A percentile compares a stretch with the other conserved stretches of the same genome.
phyloP scores from a whole-genome alignment of 441 rosid species.

The Bocquillonia castaneifolia region DNA sequence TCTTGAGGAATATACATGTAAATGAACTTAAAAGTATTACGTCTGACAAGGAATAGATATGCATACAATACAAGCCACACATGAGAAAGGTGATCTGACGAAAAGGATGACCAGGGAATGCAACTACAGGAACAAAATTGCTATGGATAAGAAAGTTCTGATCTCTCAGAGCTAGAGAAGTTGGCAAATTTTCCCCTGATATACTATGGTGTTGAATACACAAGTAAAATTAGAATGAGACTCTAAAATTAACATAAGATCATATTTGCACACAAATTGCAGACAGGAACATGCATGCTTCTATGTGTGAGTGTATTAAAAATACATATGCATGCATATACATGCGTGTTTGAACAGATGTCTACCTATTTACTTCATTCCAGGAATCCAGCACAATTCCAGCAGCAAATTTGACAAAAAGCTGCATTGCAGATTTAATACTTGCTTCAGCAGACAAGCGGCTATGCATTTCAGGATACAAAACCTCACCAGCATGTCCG shows the following conservation, averaged over 20 bases:
- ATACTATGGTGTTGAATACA: not conserved
- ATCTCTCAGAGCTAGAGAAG: not conserved
- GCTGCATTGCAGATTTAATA: slow-evolving; percentile 87
- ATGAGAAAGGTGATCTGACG: no score
- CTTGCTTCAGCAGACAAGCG: slow-evolving; percentile 82
- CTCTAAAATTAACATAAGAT: not conserved
- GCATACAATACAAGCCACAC: no score
- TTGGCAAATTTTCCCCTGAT: not conserved
- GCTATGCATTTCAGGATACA: slow-evolving; percentile 64
- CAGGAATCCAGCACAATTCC: slow-evolving; percentile 84
- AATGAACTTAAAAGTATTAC: no score
- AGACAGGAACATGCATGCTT: not conserved
- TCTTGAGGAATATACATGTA: no score
- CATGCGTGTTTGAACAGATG: no score
- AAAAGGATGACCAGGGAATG: no score
- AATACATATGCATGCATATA: not conserved
- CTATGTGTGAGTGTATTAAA: not conserved
- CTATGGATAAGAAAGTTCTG: not conserved
- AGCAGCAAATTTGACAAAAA: slow-evolving; percentile 82
- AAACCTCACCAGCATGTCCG: slow-evolving; percentile 56
- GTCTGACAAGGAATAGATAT: no score
- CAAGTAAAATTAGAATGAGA: not conserved
- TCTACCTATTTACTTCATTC: slow-evolving; percentile 82
- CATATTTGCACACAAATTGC: not conserved
- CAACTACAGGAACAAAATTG: no score